These are phyloP conservation scores for Aspergillus kassunensis DNA, from an alignment of 495 filamentous ascomycete species.

Conservation along the genomic window DNA sequence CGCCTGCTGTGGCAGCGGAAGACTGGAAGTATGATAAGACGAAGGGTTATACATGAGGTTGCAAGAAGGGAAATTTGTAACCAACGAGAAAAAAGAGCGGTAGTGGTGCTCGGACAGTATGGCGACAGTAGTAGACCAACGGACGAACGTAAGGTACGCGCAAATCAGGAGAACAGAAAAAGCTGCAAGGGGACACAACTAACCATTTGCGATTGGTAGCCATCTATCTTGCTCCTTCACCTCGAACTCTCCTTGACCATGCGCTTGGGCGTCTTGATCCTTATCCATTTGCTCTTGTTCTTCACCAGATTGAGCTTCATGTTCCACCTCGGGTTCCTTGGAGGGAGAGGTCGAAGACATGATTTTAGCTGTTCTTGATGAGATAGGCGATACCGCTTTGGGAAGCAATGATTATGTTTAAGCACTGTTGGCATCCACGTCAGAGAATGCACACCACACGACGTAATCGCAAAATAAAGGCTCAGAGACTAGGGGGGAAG, in stretches of 20 bases:
- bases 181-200: constrained; percentile 59
- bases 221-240: constrained; percentile 99
- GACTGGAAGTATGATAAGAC: not conserved
- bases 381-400: constrained; percentile 25
- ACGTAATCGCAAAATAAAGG: constrained; percentile 25
- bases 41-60: constrained; percentile 1
- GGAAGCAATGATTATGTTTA: constrained; percentile 30
- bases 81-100: constrained; percentile 17
- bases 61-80: constrained; percentile 8
- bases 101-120: constrained; percentile 27
- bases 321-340: constrained; percentile 84
- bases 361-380: constrained; percentile 49
- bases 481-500: constrained; percentile 24
- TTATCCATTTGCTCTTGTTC: constrained; percentile 73
- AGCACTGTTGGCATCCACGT: constrained; percentile 50
- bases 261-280: constrained; percentile 57
- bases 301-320: constrained; percentile 88
- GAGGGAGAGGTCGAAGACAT: constrained; percentile 92
- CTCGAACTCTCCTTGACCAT: constrained; percentile 81
- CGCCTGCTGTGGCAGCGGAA: not conserved
- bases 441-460: constrained; percentile 37
- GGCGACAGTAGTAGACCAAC: constrained; percentile 42
- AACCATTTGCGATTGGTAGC: constrained; percentile 99
- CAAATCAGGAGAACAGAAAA: constrained; percentile 51
- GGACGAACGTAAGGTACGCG: constrained; percentile 51